These are phyloP conservation scores for Taiozyma onychis DNA, from an alignment of 1,139 yeast genomes.

Conservation along the genomic window DNA sequence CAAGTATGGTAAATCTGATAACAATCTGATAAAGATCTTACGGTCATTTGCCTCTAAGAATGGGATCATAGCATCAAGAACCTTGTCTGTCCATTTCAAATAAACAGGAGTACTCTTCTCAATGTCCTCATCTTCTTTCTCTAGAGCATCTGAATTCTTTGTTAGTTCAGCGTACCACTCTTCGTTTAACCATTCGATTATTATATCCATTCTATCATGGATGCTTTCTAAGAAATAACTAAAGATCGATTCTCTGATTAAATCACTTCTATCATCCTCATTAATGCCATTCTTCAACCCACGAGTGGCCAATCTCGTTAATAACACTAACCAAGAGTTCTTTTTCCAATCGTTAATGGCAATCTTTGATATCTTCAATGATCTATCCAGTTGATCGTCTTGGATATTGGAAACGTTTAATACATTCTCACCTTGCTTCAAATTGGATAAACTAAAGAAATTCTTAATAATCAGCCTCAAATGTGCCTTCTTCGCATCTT, in stretches of 20 bases:
- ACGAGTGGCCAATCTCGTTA: slow-evolving; percentile 74
- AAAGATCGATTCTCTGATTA: slow-evolving; percentile 65
- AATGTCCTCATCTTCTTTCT: slow-evolving; percentile 20
- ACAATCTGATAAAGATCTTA: slow-evolving; percentile 73
- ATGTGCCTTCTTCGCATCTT: slow-evolving; percentile 48
- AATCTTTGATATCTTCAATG: slow-evolving; percentile 42
- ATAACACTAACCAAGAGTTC: slow-evolving; percentile 72
- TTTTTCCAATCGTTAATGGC: slow-evolving; percentile 62
- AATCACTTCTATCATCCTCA: slow-evolving; percentile 41
- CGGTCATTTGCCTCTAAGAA: slow-evolving; percentile 77
- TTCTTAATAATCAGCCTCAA: slow-evolving; percentile 46
- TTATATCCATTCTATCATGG: slow-evolving; percentile 63
- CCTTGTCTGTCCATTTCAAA: slow-evolving; percentile 61
- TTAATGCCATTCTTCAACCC: slow-evolving; percentile 45
- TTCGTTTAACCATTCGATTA: slow-evolving; percentile 93
- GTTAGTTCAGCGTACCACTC: slow-evolving; percentile 83
- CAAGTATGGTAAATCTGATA: slow-evolving; percentile 80
- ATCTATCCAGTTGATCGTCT: slow-evolving; percentile 13
- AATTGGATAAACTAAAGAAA: slow-evolving; percentile 38
- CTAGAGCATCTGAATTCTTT: slow-evolving; percentile 19
- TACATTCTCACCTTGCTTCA: slow-evolving; percentile 12
- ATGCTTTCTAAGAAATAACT: slow-evolving; percentile 72
- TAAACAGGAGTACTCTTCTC: slow-evolving; percentile 44
- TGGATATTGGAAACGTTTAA: slow-evolving; percentile 11
- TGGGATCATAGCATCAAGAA: slow-evolving; percentile 78